Evolutionary conservation across 129 eudicot species (phyloP), one percentile per base, ranked within the genome.

Genomic region (Chrysanthemum seticuspe): DNA sequence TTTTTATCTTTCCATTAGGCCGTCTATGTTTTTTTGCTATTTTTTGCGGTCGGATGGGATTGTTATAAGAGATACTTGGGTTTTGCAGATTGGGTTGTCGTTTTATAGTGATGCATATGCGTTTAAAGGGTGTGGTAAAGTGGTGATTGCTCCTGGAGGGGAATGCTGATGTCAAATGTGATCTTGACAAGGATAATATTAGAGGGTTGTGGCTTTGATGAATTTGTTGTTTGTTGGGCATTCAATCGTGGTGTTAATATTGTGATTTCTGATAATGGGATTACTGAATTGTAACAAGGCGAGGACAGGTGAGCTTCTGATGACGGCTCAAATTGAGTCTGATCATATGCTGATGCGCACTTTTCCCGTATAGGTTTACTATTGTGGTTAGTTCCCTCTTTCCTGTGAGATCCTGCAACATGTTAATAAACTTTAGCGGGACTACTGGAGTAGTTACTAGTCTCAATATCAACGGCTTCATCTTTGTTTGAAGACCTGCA

Each of bases 51-150:
- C 85, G 0, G 54, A 53, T 53, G 96, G 87, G 74, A 56, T 91
- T 65, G 78, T 91, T 6, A 84, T 91, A 78, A 91, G 88, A 78
- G 96, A 87, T 49, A 84, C 88, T 69, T 84, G 97, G 97, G 88
- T 84, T 47, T 71, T 88, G 80, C 97, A 91, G 76, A 85, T 80
- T 73, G 97, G 97, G 6, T 67, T 91, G 48, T 84, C 89, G 13
- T 59, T 88, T 64, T 91, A 86, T 69, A 84, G 89, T 7, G 84
- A 84, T 83, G 64, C 78, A 16, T 88, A 86, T 79, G 76, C 78
- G 45, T 68, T 86, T 54, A 77, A 83, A 65, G 96, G 96, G 65
- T 91, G 97, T 86, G 74, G 68, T 23, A 79, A 78, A 48, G 67
- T 84, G 75, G 65, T 80, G 48, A 65, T 74, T 50, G 49, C 58